Evolutionary conservation across 495 filamentous ascomycete genomes (phyloP).

Genomic region (Terfezia claveryi): DNA sequence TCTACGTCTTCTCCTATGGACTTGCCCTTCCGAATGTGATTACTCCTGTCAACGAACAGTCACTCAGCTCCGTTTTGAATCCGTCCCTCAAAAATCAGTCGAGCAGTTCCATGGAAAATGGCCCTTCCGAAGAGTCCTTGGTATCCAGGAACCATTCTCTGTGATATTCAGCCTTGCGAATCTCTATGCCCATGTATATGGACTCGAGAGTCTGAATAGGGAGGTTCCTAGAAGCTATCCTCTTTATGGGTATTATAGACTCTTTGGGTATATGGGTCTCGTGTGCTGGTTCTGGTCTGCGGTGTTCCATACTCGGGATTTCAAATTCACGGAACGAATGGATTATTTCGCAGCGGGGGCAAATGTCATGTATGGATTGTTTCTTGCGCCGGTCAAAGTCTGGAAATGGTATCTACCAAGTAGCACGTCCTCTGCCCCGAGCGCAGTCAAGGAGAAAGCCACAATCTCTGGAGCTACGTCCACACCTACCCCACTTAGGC

Average conservation of each 20-base stretch:
- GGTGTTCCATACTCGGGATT: conserved; percentile 80
- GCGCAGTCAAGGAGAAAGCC: not conserved
- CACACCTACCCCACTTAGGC: not conserved
- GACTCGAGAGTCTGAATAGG: conserved; percentile 45
- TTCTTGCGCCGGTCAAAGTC: conserved; percentile 57
- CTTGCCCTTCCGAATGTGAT: conserved; percentile 82
- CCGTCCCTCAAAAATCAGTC: conserved; percentile 29
- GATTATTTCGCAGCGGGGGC: conserved; percentile 94
- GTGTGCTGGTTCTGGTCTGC: conserved; percentile 70
- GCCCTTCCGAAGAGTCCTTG: conserved; percentile 76
- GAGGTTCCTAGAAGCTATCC: conserved; percentile 49
- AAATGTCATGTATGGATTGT: conserved; percentile 74
- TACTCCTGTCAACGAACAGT: conserved; percentile 94
- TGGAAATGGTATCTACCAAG: conserved; percentile 43
- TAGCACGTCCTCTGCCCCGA: not conserved
- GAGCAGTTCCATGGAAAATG: conserved; percentile 96
- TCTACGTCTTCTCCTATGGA: conserved; percentile 52
- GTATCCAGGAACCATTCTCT: conserved; percentile 83
- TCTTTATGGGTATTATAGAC: conserved; percentile 56
- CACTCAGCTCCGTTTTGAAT: conserved; percentile 50
- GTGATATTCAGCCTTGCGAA: conserved; percentile 71
- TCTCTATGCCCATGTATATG: conserved; percentile 63
- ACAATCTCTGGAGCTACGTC: not conserved
- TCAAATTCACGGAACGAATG: conserved; percentile 64
- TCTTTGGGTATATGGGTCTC: conserved; percentile 61